These are phyloP conservation scores for Alternaria metachromatica DNA, from an alignment of 2,329 filamentous ascomycete species.

Conservation along the genomic window DNA sequence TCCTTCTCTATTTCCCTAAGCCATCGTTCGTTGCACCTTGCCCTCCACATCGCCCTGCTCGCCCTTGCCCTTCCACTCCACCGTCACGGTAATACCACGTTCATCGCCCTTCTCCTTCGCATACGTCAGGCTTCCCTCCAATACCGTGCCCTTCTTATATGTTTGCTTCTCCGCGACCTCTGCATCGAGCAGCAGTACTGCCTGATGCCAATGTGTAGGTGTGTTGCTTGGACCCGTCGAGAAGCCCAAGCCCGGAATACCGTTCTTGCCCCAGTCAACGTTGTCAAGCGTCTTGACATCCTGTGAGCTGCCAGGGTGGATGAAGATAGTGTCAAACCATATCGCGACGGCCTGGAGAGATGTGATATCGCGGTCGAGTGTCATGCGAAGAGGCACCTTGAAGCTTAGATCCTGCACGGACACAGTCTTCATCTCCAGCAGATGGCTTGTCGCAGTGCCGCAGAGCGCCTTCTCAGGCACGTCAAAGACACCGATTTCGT, in stretches of 20 bases:
- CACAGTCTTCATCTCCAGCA: constrained; percentile 77
- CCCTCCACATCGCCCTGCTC: constrained; percentile 38
- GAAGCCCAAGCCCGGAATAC: constrained; percentile 73
- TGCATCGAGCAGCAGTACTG: constrained; percentile 72
- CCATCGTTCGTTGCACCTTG: constrained; percentile 42
- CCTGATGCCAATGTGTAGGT: constrained; percentile 91
- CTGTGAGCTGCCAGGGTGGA: constrained; percentile 57
- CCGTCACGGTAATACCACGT: constrained; percentile 49
- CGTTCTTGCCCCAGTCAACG: constrained; percentile 65
- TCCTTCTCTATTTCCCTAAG: constrained; percentile 4
- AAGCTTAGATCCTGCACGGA: constrained; percentile 78
- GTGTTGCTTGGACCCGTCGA: constrained; percentile 81
- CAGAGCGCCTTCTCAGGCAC: constrained; percentile 37
- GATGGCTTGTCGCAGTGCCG: constrained; percentile 70
- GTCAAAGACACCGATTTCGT: constrained; percentile 43
- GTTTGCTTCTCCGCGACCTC: constrained; percentile 54
- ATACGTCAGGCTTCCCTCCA: constrained; percentile 75
- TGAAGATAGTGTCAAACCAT: constrained; percentile 96
- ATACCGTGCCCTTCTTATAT: constrained; percentile 64
- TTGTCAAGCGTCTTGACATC: constrained; percentile 57
- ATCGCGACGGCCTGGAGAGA: constrained; percentile 84
- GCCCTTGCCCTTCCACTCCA: constrained; percentile 47
- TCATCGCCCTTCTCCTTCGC: constrained; percentile 62
- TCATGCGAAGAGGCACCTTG: constrained; percentile 69
- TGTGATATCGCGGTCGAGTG: constrained; percentile 67